Evolutionary conservation across 2,329 filamentous ascomycete species (phyloP).

Genomic region (Proliferodiscus dingleyae): DNA sequence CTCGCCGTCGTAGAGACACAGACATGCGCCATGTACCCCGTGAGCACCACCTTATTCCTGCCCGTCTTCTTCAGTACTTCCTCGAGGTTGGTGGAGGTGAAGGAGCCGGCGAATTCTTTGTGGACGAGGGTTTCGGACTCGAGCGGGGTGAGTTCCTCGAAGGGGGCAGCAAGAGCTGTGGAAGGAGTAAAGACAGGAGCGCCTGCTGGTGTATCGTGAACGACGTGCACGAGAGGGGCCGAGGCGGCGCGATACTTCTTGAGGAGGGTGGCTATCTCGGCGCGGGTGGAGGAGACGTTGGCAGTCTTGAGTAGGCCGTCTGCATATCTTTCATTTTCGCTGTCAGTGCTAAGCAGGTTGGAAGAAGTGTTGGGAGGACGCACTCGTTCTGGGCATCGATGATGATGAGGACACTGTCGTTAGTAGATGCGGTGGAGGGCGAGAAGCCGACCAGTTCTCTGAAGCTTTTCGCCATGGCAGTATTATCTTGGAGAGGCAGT

Average conservation of each 20-base stretch:
- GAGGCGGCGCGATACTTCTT: constrained; percentile 52
- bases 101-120: constrained; percentile 56
- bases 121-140: constrained; percentile 53
- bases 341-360: not conserved
- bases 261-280: constrained; percentile 52
- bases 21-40: constrained; percentile 62
- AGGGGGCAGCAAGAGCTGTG: constrained; percentile 55
- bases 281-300: constrained; percentile 48
- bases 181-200: constrained; percentile 62
- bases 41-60: constrained; percentile 55
- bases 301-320: constrained; percentile 51
- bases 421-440: constrained; percentile 50
- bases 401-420: constrained; percentile 59
- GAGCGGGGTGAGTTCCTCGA: constrained; percentile 56
- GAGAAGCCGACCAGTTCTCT: constrained; percentile 42
- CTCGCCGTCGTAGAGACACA: constrained; percentile 60
- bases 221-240: constrained; percentile 54
- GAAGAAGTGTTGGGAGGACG: constrained; percentile 8
- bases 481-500: no score
- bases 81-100: constrained; percentile 56
- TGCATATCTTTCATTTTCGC: constrained; percentile 34
- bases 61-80: constrained; percentile 46
- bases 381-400: constrained; percentile 71
- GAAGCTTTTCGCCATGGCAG: constrained; percentile 24
- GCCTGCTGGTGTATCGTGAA: constrained; percentile 55